A percentile compares a stretch with the other conserved stretches of the same genome.
These are phyloP conservation scores for Solanum tarapatanum DNA, from an alignment of 257 asterid species.

Conservation along the genomic window DNA sequence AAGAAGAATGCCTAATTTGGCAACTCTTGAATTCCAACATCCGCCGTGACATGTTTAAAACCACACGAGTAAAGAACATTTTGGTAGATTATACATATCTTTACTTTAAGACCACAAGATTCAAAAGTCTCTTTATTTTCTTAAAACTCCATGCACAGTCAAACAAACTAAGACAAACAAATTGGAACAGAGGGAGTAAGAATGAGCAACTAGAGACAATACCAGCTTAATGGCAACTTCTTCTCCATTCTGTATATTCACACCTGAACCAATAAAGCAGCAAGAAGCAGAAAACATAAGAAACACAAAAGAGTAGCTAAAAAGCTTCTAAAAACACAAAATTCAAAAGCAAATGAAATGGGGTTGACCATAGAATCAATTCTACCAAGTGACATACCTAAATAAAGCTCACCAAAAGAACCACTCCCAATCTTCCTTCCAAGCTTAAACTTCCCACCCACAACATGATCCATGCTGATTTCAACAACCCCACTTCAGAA, in stretches of 20 bases:
- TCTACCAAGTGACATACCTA: constrained; percentile 34
- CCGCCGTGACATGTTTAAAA: background rate
- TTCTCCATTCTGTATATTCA: constrained; percentile 78
- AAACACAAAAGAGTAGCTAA: background rate
- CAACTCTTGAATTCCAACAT: background rate
- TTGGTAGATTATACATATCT: background rate
- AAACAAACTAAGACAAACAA: background rate
- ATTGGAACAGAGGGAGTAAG: background rate
- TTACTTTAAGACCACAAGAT: background rate
- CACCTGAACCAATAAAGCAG: constrained; percentile 36
- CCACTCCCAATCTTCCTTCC: constrained; percentile 97
- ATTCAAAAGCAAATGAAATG: background rate
- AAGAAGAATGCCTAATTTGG: background rate
- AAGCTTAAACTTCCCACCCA: constrained; percentile 85
- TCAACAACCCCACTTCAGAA: background rate
- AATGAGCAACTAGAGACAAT: background rate
- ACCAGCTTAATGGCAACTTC: constrained; percentile 94
- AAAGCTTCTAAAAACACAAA: background rate
- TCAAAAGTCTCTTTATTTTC: background rate
- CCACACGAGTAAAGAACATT: background rate
- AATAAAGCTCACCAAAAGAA: constrained; percentile 90
- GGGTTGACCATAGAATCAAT: background rate
- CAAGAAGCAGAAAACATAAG: background rate
- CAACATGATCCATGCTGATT: constrained; percentile 63
- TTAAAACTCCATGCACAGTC: background rate